A percentile compares a stretch with the other conserved stretches of the same genome.
These are phyloP conservation scores for Biscogniauxia mediterranea DNA, from an alignment of 2,329 filamentous ascomycete species.

Conservation along the genomic window DNA sequence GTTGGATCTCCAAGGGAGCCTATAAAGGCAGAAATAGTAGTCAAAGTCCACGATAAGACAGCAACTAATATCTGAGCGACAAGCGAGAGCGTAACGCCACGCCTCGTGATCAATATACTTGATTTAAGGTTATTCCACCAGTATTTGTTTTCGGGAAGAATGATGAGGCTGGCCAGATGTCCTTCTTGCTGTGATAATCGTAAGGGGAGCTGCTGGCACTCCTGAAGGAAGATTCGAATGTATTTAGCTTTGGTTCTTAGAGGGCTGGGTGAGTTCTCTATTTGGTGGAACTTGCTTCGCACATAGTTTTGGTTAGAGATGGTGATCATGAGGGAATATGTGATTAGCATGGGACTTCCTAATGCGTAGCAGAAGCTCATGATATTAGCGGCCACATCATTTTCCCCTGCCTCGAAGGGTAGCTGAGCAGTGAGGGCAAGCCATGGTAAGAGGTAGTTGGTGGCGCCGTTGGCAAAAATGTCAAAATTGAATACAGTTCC, in stretches of 20 bases:
- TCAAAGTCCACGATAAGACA: conserved; percentile 16
- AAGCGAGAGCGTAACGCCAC: conserved; percentile 16
- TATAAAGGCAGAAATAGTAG: conserved; percentile 10
- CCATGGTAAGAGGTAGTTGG: conserved; percentile 22
- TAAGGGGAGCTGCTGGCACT: conserved; percentile 15
- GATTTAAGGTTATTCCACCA: conserved; percentile 17
- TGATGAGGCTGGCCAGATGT: conserved; percentile 15
- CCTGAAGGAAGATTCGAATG: conserved; percentile 17
- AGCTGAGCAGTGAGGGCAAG: conserved; percentile 22
- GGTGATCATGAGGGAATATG: conserved; percentile 21
- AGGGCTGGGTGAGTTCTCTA: conserved; percentile 8
- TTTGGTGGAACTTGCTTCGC: conserved; percentile 8
- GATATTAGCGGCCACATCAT: conserved; percentile 13
- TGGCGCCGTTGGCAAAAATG: conserved; percentile 14
- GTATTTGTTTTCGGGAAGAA: conserved; percentile 12
- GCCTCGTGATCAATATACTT: conserved; percentile 12
- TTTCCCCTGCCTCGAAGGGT: conserved; percentile 20
- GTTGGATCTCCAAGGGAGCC: conserved; percentile 15
- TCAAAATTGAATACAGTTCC: conserved; percentile 14
- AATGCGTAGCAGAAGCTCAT: conserved; percentile 21
- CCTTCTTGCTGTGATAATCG: conserved; percentile 15
- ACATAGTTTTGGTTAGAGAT: conserved; percentile 21
- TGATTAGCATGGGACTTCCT: conserved; percentile 21
- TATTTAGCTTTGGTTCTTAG: conserved; percentile 6
- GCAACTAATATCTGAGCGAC: conserved; percentile 18